These are phyloP conservation scores for Tetrahymena malaccensis DNA, from an alignment of 73 alveolate genomes.

Conservation along the genomic window DNA sequence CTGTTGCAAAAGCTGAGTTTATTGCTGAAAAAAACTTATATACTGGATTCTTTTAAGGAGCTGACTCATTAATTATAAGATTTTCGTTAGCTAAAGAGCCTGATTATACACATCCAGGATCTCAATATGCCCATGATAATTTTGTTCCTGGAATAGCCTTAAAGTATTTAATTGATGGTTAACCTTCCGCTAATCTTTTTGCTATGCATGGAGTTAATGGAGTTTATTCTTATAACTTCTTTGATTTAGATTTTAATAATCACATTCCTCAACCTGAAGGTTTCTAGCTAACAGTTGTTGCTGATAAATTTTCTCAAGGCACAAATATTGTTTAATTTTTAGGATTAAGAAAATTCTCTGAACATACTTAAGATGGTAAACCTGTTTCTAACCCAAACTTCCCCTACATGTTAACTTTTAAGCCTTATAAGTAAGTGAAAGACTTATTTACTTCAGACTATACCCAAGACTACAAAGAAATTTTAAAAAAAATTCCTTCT, in stretches of 20 bases:
- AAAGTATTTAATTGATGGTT: slow-evolving; percentile 23
- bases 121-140: not conserved
- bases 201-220: slow-evolving; percentile 6
- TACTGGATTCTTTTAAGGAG: slow-evolving; percentile 43
- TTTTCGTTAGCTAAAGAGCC: slow-evolving; percentile 12
- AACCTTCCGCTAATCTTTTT: slow-evolving; percentile 14
- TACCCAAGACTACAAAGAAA: not conserved
- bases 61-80: slow-evolving; percentile 29
- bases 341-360: slow-evolving; percentile 21
- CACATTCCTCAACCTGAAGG: slow-evolving; percentile 19
- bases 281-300: not conserved
- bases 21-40: not conserved
- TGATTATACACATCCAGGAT: not conserved
- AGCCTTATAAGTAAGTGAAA: not conserved
- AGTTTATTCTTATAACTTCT: slow-evolving; percentile 30
- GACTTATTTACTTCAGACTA: slow-evolving; percentile 2
- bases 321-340: slow-evolving; percentile 7
- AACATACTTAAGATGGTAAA: slow-evolving; percentile 13
- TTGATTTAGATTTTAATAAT: slow-evolving; percentile 10
- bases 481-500: not conserved
- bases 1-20: slow-evolving; percentile 22
- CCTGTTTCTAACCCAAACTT: not conserved
- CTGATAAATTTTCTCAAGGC: slow-evolving; percentile 17
- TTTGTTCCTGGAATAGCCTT: slow-evolving; percentile 40
- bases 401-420: slow-evolving; percentile 30